Conservation (phyloP, 345 rosid genomes). For the Populus davidiana region DNA sequence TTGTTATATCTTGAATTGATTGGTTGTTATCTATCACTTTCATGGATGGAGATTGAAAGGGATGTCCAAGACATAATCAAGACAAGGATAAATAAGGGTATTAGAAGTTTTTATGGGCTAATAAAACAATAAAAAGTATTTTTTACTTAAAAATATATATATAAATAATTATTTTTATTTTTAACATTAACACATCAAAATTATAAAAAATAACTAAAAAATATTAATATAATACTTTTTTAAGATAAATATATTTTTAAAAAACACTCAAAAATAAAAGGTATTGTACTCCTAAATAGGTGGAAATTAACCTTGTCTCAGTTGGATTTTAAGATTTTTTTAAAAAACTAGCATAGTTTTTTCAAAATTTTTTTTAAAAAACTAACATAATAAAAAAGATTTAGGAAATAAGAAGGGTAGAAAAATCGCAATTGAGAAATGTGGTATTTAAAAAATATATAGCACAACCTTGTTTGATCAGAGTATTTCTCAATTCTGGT, state of each 20-base stretch:
- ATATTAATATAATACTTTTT: not conserved
- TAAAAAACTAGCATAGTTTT: no score
- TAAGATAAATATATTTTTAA: not conserved
- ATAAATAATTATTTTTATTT: not conserved
- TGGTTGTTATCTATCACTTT: slow-evolving; percentile 37
- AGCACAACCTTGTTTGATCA: no score
- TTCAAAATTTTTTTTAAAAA: no score
- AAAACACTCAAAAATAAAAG: no score
- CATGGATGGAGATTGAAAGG: slow-evolving; percentile 22
- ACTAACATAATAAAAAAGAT: no score
- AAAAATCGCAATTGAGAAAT: no score
- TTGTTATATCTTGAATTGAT: slow-evolving; percentile 12
- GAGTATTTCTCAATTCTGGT: no score
- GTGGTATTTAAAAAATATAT: no score
- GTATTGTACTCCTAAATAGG: no score
- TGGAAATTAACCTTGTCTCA: no score
- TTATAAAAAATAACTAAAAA: not conserved
- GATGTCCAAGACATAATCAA: slow-evolving; percentile 6
- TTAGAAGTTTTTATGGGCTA: not conserved
- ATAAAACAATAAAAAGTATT: not conserved
- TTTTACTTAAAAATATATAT: not conserved
- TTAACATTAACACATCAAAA: not conserved
- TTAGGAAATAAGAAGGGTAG: no score
- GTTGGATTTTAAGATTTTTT: no score
- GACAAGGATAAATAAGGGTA: not conserved